Conservation (phyloP, 2,329 filamentous ascomycete species). For the Amesomyces nigricolor region DNA sequence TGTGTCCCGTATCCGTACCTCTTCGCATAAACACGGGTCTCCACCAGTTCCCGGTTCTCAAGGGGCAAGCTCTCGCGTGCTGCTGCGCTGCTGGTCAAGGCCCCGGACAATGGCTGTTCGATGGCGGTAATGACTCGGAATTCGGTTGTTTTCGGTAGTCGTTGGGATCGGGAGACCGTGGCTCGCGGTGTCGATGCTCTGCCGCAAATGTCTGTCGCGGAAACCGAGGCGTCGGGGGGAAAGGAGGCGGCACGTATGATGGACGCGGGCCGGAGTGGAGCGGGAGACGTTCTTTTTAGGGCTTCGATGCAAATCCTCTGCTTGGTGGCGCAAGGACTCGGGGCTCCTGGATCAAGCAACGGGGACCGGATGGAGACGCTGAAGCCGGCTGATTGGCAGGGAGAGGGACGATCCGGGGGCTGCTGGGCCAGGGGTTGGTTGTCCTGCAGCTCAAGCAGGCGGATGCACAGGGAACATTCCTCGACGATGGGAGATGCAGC, state of each 20-base stretch:
- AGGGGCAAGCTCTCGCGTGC: not conserved
- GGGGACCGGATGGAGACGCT: conserved; percentile 17
- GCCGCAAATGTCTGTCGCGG: not conserved
- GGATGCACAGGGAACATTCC: not conserved
- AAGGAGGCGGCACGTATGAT: conserved; percentile 1
- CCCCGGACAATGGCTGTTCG: conserved; percentile 6
- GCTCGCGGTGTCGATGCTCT: not conserved
- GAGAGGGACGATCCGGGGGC: conserved; percentile 18
- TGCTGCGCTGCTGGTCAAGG: not conserved
- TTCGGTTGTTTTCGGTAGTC: conserved; percentile 8
- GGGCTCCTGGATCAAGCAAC: conserved; percentile 14
- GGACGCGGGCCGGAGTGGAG: conserved; percentile 19
- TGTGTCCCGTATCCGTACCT: conserved; percentile 12
- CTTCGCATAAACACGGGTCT: conserved; percentile 17
- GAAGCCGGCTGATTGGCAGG: conserved; percentile 22
- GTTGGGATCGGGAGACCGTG: not conserved
- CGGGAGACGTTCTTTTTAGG: conserved; percentile 21
- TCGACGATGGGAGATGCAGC: not conserved
- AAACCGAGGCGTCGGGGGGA: conserved; percentile 3
- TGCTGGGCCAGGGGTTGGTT: not conserved
- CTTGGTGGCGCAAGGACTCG: conserved; percentile 25
- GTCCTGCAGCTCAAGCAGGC: not conserved
- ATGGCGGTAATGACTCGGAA: not conserved
- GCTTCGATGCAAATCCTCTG: conserved; percentile 3
- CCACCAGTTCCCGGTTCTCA: not conserved